Conservation (phyloP, 2,329 filamentous ascomycete genomes). For the Ramularia endophylla region DNA sequence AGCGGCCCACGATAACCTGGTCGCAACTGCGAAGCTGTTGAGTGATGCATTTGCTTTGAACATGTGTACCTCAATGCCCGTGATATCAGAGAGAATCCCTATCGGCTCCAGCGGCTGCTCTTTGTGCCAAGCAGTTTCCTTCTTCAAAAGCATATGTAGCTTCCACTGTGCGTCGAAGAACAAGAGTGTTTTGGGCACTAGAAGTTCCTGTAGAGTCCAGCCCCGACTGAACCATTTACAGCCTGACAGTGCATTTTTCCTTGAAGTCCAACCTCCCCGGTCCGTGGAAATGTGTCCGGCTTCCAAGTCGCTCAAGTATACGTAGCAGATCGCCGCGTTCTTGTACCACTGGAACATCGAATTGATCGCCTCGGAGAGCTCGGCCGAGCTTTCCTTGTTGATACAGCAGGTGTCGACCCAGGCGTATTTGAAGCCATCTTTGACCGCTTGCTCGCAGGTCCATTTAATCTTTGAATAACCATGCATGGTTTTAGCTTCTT, state of each 20-base stretch:
- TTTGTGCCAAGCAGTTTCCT: not conserved
- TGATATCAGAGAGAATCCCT: slow-evolving; percentile 1
- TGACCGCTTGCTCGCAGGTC: slow-evolving; percentile 4
- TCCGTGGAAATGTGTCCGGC: too few relatives aligned
- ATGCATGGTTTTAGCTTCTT: not conserved
- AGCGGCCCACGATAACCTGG: slow-evolving; percentile 16
- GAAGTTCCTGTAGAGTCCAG: slow-evolving; percentile 19
- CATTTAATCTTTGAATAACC: slow-evolving; percentile 8
- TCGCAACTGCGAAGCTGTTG: too few relatives aligned
- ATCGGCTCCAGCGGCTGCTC: too few relatives aligned
- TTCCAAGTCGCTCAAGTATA: slow-evolving; percentile 11
- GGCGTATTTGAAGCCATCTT: slow-evolving; percentile 8
- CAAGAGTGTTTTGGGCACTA: slow-evolving; percentile 7
- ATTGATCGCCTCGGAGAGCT: too few relatives aligned
- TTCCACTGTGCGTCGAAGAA: slow-evolving; percentile 7
- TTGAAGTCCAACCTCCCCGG: too few relatives aligned
- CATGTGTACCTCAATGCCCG: not conserved
- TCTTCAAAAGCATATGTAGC: not conserved
- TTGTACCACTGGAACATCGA: slow-evolving; percentile 18
- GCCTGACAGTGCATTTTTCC: too few relatives aligned
- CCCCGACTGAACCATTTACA: slow-evolving; percentile 19
- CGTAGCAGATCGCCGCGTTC: slow-evolving; percentile 10
- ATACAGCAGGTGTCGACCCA: slow-evolving; percentile 21
- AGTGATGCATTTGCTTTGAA: slow-evolving; percentile 1
- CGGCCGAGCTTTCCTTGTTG: slow-evolving; percentile 12